Base-by-base conservation (phyloP, 352 stramenopile genomes). In the Phytophthora rubi region DNA sequence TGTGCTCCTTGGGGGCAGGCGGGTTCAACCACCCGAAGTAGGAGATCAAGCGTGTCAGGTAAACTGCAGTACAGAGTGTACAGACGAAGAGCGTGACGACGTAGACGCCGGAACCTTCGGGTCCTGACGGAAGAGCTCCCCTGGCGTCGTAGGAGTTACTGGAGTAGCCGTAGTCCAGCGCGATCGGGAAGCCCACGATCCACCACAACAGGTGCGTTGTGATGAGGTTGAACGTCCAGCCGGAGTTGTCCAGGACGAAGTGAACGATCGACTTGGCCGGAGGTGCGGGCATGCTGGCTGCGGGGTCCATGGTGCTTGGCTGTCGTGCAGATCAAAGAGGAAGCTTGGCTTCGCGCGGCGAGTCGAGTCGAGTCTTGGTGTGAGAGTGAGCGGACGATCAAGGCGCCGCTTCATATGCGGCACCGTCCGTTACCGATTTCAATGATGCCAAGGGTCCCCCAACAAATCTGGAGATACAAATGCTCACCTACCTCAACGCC, bases 191-290 rank as follows among this genome's bases (percentile, higher is more conserved):
- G 58, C 88, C 88, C 28, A 91, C 80, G 62, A 88, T 82, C 88
- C 86, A 94, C 76, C 93, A 95, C 81, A 94, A 70, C 35, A 89
- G 71, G 55, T 94, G 86, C 45, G 85, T 94, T 57, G 79, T 83
- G 44, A 93, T 70, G n/a, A 95, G 65, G 71, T 94, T 95, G 82
- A 94, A 93, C 12, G 83, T 93, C 88, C 86, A 94, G 76, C 86
- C 88, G 18, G 80, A 83, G 83, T 94, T 95, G 69, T 90, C 77
- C 37, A 45, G 61, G 54, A 95, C 53, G 59, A 92, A 95, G 71
- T 79, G 77, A 44, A 71, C 33, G 56, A 93, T 80, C 61, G 77
- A 81, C 65, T 80, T 82, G 53, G 64, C 21, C 44, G 56, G 54
- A 26, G 51, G 35, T 16, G 62, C 30, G 23, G 55, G 45, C 59